These are phyloP conservation scores for Podospora pseudocomata DNA, from an alignment of 495 filamentous ascomycete species.

Conservation along the genomic window DNA sequence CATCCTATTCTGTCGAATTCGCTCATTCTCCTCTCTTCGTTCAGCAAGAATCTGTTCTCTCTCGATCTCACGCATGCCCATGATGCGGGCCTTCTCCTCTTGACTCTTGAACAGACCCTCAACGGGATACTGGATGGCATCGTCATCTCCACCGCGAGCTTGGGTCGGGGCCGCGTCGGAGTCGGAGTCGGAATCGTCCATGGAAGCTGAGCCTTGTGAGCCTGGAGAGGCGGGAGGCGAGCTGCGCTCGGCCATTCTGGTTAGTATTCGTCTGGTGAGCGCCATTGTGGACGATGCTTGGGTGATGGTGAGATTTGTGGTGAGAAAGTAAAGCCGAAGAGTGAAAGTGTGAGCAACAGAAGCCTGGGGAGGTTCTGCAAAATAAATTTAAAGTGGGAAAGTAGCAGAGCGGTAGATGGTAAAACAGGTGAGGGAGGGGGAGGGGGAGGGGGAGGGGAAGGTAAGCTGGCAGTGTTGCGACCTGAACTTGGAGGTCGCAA, in stretches of 20 bases:
- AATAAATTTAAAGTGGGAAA: neutral
- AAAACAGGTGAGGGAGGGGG: neutral
- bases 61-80: slow-evolving; percentile 82
- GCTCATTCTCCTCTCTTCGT: slow-evolving; percentile 75
- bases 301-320: neutral
- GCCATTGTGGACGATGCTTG: neutral
- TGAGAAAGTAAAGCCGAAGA: neutral
- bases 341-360: neutral
- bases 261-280: slow-evolving; percentile 15
- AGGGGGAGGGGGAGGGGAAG: neutral
- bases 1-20: slow-evolving; percentile 73
- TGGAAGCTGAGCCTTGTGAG: slow-evolving; percentile 78
- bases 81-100: slow-evolving; percentile 76
- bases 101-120: slow-evolving; percentile 81
- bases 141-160: slow-evolving; percentile 54
- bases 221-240: slow-evolving; percentile 62
- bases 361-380: neutral
- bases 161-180: slow-evolving; percentile 53
- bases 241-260: slow-evolving; percentile 33
- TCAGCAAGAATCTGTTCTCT: slow-evolving; percentile 87
- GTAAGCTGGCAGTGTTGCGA: neutral
- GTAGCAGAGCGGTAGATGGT: neutral
- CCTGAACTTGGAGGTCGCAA: neutral
- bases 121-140: slow-evolving; percentile 73
- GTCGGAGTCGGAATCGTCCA: slow-evolving; percentile 85